Conservation (phyloP, 148 eudicot species). For the Camellia granthamiana region DNA sequence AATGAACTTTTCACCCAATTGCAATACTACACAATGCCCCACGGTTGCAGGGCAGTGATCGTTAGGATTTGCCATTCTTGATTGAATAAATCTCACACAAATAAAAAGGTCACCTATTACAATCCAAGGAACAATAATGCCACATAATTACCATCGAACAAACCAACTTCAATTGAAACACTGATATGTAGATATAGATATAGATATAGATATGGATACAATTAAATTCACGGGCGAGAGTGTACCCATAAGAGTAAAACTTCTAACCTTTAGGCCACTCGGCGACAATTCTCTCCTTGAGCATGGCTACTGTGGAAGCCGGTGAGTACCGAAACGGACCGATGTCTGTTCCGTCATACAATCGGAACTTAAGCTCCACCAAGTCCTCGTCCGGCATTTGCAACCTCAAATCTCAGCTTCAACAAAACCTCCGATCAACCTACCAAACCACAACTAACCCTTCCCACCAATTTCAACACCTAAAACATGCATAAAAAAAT, state of each 20-base stretch:
- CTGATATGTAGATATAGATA: neutral
- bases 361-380: slow-evolving; percentile 69
- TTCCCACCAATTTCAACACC: slow-evolving; percentile 13
- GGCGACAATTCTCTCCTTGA: slow-evolving; percentile 66
- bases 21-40: too few relatives aligned
- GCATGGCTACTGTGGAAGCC: slow-evolving; percentile 57
- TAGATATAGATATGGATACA: neutral
- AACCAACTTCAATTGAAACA: neutral
- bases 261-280: slow-evolving; percentile 83
- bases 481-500: neutral
- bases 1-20: too few relatives aligned
- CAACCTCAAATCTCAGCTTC: slow-evolving; percentile 7
- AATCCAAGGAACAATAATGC: neutral
- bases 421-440: slow-evolving; percentile 2
- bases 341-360: slow-evolving; percentile 75
- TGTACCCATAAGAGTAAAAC: neutral
- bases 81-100: neutral
- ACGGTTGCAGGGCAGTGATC: too few relatives aligned
- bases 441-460: neutral
- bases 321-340: slow-evolving; percentile 67
- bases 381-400: slow-evolving; percentile 77
- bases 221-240: neutral
- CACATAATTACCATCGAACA: neutral
- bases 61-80: neutral
- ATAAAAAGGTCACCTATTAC: neutral